These are phyloP conservation scores for Phytophthora constricta DNA, from an alignment of 352 stramenopile species.

Conservation along the genomic window DNA sequence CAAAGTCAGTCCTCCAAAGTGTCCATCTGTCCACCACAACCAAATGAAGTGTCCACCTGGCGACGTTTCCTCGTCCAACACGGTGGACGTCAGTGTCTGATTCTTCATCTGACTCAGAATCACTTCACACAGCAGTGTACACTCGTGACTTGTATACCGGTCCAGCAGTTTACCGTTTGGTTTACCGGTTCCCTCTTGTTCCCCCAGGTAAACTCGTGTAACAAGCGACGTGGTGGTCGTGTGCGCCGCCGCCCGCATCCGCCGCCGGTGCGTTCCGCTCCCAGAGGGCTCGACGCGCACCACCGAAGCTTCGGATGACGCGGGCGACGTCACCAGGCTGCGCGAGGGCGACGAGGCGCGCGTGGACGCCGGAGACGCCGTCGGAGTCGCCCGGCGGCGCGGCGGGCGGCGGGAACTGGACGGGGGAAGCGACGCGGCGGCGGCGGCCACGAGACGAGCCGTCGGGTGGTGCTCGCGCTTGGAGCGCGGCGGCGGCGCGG, in stretches of 20 bases:
- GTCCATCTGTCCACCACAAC: neutral
- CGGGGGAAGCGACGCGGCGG: neutral
- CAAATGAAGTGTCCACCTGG: slow-evolving; percentile 40
- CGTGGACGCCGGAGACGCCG: slow-evolving; percentile 12
- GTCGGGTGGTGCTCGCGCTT: slow-evolving; percentile 43
- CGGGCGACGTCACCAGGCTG: neutral
- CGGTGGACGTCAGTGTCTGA: slow-evolving; percentile 46
- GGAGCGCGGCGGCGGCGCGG: slow-evolving; percentile 35
- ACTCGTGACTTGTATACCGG: slow-evolving; percentile 56
- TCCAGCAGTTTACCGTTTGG: slow-evolving; percentile 46
- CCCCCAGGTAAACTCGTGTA: slow-evolving; percentile 3
- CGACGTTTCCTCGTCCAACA: slow-evolving; percentile 50
- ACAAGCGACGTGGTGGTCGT: slow-evolving; percentile 6
- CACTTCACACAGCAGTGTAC: slow-evolving; percentile 60
- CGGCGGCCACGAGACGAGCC: slow-evolving; percentile 17
- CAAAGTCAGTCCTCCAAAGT: neutral
- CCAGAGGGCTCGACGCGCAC: slow-evolving; percentile 1
- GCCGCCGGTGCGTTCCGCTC: slow-evolving; percentile 18
- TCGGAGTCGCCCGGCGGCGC: slow-evolving; percentile 23
- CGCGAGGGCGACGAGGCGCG: slow-evolving; percentile 12
- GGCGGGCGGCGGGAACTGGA: slow-evolving; percentile 26
- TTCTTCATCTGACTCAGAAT: slow-evolving; percentile 60
- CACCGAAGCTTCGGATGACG: slow-evolving; percentile 7
- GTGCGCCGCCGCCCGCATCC: slow-evolving; percentile 23
- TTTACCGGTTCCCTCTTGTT: slow-evolving; percentile 2